These are phyloP conservation scores for Pythium biforme DNA, from an alignment of 352 stramenopile species.

Conservation along the genomic window DNA sequence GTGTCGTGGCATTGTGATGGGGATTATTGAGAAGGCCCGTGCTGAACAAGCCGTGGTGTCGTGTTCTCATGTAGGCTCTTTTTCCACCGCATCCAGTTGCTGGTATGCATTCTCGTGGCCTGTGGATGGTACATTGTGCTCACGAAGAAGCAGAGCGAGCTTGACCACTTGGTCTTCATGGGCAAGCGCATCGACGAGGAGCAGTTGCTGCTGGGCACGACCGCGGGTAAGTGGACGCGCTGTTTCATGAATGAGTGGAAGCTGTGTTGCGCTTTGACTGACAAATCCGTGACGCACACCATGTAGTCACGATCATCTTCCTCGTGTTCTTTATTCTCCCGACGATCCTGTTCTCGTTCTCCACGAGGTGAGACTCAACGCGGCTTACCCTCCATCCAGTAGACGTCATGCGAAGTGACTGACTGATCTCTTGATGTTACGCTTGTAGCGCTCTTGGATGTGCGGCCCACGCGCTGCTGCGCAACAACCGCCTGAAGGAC, in stretches of 20 bases:
- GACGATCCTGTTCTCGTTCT: conserved; percentile 65
- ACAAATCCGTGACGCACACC: not conserved
- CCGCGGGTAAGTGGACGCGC: conserved; percentile 37
- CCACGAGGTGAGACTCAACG: conserved; percentile 41
- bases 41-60: too few relatives aligned
- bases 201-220: conserved; percentile 61
- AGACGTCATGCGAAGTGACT: not conserved
- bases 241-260: too few relatives aligned
- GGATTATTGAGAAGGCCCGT: not conserved
- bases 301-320: conserved; percentile 60
- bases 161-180: conserved; percentile 51
- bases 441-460: conserved; percentile 40
- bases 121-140: conserved; percentile 69
- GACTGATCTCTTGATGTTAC: not conserved
- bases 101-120: conserved; percentile 59
- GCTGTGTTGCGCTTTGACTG: not conserved
- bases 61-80: conserved; percentile 39
- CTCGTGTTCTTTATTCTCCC: conserved; percentile 74
- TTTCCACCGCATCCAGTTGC: conserved; percentile 67
- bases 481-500: conserved; percentile 71
- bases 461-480: conserved; percentile 50
- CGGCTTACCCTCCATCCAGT: not conserved
- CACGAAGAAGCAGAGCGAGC: conserved; percentile 47
- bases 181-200: conserved; percentile 60
- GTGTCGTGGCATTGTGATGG: not conserved